Conservation (phyloP, 78 protist species). For the Protostelium mycophagum region DNA sequence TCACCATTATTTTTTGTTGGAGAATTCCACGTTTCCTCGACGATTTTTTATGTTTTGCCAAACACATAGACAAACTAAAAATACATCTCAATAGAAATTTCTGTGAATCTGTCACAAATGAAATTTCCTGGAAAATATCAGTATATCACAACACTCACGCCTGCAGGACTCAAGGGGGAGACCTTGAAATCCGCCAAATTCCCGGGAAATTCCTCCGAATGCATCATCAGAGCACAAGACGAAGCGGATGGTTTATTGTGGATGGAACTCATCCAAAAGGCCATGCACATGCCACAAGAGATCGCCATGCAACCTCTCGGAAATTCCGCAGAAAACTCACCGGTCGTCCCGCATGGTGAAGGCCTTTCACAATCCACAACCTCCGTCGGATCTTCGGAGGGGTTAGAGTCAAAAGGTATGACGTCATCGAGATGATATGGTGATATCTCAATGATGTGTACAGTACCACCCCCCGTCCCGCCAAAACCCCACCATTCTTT, state of each 20-base stretch:
- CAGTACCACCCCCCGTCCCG: neutral
- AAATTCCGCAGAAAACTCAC: no score
- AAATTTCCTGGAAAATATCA: neutral
- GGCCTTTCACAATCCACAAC: no score
- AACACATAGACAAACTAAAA: no score
- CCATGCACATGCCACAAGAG: neutral
- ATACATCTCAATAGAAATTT: no score
- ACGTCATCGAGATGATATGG: no score
- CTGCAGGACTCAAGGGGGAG: neutral
- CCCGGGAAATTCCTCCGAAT: neutral
- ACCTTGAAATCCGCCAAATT: neutral
- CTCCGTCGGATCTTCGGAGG: no score
- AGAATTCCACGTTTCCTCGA: neutral
- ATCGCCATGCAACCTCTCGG: neutral
- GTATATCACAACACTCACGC: neutral
- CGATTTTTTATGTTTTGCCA: neutral
- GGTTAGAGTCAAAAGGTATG: no score
- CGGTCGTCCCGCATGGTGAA: no score
- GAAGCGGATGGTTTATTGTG: neutral
- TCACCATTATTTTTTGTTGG: no score
- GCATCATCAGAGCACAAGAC: neutral
- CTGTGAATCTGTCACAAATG: neutral
- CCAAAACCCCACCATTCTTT: no score
- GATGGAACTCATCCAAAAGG: neutral
- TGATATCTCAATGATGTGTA: no score